These are phyloP conservation scores for Oidiodendron maius DNA, from an alignment of 495 filamentous ascomycete genomes.

Conservation along the genomic window DNA sequence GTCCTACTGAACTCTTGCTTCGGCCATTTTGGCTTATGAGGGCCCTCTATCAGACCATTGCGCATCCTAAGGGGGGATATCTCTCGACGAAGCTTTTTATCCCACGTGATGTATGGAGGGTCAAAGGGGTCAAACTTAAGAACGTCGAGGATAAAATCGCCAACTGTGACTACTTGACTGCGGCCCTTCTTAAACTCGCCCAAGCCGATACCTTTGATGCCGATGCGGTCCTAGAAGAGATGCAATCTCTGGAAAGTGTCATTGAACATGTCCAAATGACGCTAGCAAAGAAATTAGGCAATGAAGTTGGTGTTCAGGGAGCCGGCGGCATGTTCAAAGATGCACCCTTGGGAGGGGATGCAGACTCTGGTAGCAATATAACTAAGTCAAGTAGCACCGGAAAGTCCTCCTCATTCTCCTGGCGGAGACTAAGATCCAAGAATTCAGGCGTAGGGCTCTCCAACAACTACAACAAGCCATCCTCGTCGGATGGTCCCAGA, in stretches of 20 bases:
- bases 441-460: slow-evolving; percentile 59
- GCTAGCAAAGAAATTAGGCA: slow-evolving; percentile 78
- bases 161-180: slow-evolving; percentile 88
- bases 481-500: slow-evolving; percentile 32
- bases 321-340: slow-evolving; percentile 63
- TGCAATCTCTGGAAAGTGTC: slow-evolving; percentile 84
- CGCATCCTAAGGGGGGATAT: slow-evolving; percentile 87
- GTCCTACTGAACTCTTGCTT: slow-evolving; percentile 76
- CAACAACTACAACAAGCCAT: slow-evolving; percentile 34
- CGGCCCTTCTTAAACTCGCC: slow-evolving; percentile 76
- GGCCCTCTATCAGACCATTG: slow-evolving; percentile 84
- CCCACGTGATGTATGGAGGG: slow-evolving; percentile 86
- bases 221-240: slow-evolving; percentile 87
- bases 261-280: slow-evolving; percentile 77
- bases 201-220: slow-evolving; percentile 84
- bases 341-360: slow-evolving; percentile 39
- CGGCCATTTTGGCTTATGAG: slow-evolving; percentile 97
- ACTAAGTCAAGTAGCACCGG: slow-evolving; percentile 52
- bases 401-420: slow-evolving; percentile 68
- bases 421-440: slow-evolving; percentile 86
- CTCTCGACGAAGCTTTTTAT: slow-evolving; percentile 86
- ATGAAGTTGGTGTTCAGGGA: slow-evolving; percentile 80
- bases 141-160: slow-evolving; percentile 89
- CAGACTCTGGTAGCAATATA: slow-evolving; percentile 31
- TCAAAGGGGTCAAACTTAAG: slow-evolving; percentile 89